These are phyloP conservation scores for Zymoseptoria ardabiliae DNA, from an alignment of 2,329 filamentous ascomycete genomes.

Conservation along the genomic window DNA sequence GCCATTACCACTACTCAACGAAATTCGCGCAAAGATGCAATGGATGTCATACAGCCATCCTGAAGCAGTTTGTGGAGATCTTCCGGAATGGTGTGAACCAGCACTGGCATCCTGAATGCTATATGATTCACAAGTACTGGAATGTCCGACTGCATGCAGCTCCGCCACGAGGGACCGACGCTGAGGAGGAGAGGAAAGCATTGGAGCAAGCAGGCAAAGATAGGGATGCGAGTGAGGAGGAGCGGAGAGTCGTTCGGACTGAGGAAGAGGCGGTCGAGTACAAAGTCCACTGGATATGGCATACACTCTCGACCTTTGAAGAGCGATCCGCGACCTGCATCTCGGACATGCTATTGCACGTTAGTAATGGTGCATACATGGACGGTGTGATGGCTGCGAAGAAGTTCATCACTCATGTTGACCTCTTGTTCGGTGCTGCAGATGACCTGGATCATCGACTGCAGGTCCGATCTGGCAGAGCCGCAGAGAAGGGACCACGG, in stretches of 20 bases:
- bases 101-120: slow-evolving; percentile 98
- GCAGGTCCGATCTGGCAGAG: slow-evolving; percentile 39
- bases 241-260: slow-evolving; percentile 67
- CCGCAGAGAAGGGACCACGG: slow-evolving; percentile 20
- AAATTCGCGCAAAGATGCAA: slow-evolving; percentile 94
- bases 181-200: slow-evolving; percentile 18
- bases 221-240: slow-evolving; percentile 55
- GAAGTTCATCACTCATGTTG: slow-evolving; percentile 92
- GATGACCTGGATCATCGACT: slow-evolving; percentile 76
- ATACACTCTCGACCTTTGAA: slow-evolving; percentile 91
- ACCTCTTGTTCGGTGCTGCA: slow-evolving; percentile 81
- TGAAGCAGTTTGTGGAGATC: slow-evolving; percentile 99
- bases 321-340: slow-evolving; percentile 97
- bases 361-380: slow-evolving; percentile 94
- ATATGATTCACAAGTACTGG: slow-evolving; percentile 99
- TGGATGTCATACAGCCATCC: slow-evolving; percentile 90
- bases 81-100: slow-evolving; percentile 97
- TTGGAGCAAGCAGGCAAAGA: slow-evolving; percentile 34
- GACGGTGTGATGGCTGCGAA: slow-evolving; percentile 92
- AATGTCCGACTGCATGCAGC: slow-evolving; percentile 68
- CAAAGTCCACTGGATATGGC: slow-evolving; percentile 98
- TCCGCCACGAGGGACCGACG: slow-evolving; percentile 34
- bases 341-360: slow-evolving; percentile 96
- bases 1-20: slow-evolving; percentile 97
- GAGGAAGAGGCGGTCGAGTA: slow-evolving; percentile 94